phyloP scores from a whole-genome alignment of 257 asterid species.

The Scutellaria baicalensis region DNA sequence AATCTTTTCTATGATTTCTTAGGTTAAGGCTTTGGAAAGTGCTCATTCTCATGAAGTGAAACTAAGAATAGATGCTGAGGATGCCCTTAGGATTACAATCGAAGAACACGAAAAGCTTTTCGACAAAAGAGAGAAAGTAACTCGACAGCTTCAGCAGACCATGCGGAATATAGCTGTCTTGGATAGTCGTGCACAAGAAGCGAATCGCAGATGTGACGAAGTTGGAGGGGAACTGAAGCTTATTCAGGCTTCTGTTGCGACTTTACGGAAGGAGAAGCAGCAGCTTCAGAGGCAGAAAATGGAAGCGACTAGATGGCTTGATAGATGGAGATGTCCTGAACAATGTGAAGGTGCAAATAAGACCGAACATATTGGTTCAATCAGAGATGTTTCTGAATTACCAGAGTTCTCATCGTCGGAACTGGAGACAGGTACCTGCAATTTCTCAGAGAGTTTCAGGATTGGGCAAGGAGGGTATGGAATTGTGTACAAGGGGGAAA shows the following conservation, averaged over 20 bases:
- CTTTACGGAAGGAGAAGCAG: slow-evolving; percentile 48
- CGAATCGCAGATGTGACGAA: slow-evolving; percentile 46
- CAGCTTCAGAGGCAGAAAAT: slow-evolving; percentile 46
- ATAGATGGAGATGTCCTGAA: slow-evolving; percentile 43
- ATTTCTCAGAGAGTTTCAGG: slow-evolving; percentile 69
- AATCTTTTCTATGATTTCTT: slow-evolving; percentile 6
- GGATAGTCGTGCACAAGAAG: slow-evolving; percentile 57
- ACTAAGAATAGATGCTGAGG: slow-evolving; percentile 52
- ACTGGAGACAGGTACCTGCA: slow-evolving; percentile 66
- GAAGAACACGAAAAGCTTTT: slow-evolving; percentile 48
- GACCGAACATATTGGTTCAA: slow-evolving; percentile 9
- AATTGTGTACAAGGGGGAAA: slow-evolving; percentile 70
- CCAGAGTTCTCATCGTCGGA: slow-evolving; percentile 54
- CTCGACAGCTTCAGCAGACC: slow-evolving; percentile 41
- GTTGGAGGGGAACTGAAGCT: slow-evolving; percentile 52
- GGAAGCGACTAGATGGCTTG: slow-evolving; percentile 58
- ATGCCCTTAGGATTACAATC: slow-evolving; percentile 27
- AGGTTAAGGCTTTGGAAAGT: slow-evolving; percentile 56
- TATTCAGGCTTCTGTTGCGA: slow-evolving; percentile 47
- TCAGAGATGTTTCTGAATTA: slow-evolving; percentile 26
- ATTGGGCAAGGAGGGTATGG: slow-evolving; percentile 70
- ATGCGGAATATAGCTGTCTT: slow-evolving; percentile 50
- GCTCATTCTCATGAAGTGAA: slow-evolving; percentile 47
- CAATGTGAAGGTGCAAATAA: slow-evolving; percentile 14
- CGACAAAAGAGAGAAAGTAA: slow-evolving; percentile 35